A percentile compares a stretch with the other conserved stretches of the same genome.
phyloP scores from a whole-genome alignment of 495 filamentous ascomycete genomes.

The Elasticomyces elasticus region DNA sequence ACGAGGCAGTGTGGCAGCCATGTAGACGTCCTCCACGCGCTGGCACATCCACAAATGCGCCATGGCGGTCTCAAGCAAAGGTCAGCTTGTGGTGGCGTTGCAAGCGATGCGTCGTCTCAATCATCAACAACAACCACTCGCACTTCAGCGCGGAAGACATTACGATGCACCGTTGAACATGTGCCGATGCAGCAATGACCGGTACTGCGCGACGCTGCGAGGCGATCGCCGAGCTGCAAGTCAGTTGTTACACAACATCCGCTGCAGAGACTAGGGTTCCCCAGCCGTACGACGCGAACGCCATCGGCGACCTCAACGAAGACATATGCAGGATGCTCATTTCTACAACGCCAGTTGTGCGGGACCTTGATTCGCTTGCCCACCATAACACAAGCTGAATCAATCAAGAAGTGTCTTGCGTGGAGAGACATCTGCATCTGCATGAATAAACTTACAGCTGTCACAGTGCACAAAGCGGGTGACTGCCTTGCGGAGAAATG shows the following conservation, averaged over 20 bases:
- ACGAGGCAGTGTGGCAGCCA: slow-evolving; percentile 14
- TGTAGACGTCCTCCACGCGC: slow-evolving; percentile 6
- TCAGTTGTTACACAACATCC: slow-evolving; percentile 5
- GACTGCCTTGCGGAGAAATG: slow-evolving; percentile 6
- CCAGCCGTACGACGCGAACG: background rate
- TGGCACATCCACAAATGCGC: background rate
- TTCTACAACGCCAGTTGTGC: background rate
- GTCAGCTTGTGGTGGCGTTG: background rate
- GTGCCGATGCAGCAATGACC: background rate
- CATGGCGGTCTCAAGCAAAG: slow-evolving; percentile 3
- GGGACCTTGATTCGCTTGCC: background rate
- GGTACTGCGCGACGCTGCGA: background rate
- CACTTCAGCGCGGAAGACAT: background rate
- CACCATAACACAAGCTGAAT: background rate
- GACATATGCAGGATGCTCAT: background rate
- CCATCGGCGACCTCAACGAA: background rate
- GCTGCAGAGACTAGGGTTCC: slow-evolving; percentile 6
- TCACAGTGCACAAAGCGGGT: slow-evolving; percentile 8
- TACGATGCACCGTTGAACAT: background rate
- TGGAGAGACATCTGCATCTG: background rate
- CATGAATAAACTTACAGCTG: background rate
- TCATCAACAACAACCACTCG: background rate
- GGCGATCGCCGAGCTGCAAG: background rate
- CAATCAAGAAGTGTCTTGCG: too few relatives aligned
- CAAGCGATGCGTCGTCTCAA: background rate